phyloP scores from a whole-genome alignment of 1,139 yeast genomes.

The Hemisphaericaspora lyxosophila region DNA sequence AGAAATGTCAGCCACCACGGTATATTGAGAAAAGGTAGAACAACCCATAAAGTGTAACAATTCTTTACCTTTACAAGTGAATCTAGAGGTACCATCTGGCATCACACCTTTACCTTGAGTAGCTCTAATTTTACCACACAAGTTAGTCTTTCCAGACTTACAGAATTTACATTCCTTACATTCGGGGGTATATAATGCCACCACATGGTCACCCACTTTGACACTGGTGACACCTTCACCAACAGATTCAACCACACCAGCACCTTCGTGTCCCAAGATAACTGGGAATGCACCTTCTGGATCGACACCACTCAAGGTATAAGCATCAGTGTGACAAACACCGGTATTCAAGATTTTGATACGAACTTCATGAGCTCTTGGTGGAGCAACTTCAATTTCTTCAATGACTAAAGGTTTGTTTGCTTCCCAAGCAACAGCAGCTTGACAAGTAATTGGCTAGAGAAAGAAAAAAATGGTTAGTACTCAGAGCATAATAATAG shows the following conservation, averaged over 20 bases:
- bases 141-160: constrained; percentile 90
- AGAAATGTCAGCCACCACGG: constrained; percentile 97
- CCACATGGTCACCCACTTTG: constrained; percentile 84
- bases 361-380: constrained; percentile 96
- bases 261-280: constrained; percentile 94
- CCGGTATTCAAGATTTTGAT: constrained; percentile 86
- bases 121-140: constrained; percentile 87
- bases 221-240: constrained; percentile 92
- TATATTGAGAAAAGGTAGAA: constrained; percentile 93
- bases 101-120: constrained; percentile 31
- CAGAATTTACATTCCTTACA: constrained; percentile 95
- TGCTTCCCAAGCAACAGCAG: constrained; percentile 98
- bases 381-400: constrained; percentile 87
- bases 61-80: constrained; percentile 79
- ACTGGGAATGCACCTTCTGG: constrained; percentile 97
- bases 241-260: constrained; percentile 88
- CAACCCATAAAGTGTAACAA: constrained; percentile 95
- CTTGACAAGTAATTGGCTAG: constrained; percentile 84
- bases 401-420: constrained; percentile 82
- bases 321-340: constrained; percentile 98
- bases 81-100: constrained; percentile 94
- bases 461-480: too few species aligned
- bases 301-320: constrained; percentile 89
- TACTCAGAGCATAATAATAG: too few species aligned
- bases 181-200: constrained; percentile 94